These are phyloP conservation scores for Dipteronia sinensis DNA, from an alignment of 345 rosid species.

Conservation along the genomic window DNA sequence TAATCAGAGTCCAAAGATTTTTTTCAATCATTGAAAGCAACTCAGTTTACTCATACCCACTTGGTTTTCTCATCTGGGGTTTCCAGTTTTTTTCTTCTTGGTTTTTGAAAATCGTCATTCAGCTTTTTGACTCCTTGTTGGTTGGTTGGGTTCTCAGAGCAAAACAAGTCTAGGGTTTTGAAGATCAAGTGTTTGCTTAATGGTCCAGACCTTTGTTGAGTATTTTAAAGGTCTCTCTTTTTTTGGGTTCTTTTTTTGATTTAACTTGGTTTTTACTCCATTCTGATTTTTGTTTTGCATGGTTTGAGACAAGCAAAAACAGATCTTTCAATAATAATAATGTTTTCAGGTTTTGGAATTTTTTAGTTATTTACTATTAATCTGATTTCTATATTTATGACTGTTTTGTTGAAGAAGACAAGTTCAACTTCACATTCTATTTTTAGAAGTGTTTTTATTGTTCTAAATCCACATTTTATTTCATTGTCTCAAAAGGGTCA, in stretches of 20 bases:
- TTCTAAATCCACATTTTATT: conserved; percentile 13
- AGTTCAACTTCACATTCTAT: conserved; percentile 7
- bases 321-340: neutral
- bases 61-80: conserved; percentile 10
- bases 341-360: neutral
- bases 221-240: neutral
- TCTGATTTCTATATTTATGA: neutral
- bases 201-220: conserved; percentile 5
- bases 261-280: conserved; percentile 28
- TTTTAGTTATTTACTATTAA: too few species aligned
- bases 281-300: neutral
- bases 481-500: conserved; percentile 21
- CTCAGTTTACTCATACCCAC: neutral
- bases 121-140: conserved; percentile 29
- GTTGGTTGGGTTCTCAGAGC: neutral
- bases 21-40: conserved; percentile 45
- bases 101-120: conserved; percentile 24
- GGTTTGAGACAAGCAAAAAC: neutral
- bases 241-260: conserved; percentile 5
- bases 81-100: conserved; percentile 11
- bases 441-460: conserved; percentile 20
- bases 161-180: conserved; percentile 2
- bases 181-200: neutral
- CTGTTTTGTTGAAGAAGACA: neutral
- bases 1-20: conserved; percentile 31